phyloP scores from a whole-genome alignment of 345 rosid species.

The Pelargonium nanum region DNA sequence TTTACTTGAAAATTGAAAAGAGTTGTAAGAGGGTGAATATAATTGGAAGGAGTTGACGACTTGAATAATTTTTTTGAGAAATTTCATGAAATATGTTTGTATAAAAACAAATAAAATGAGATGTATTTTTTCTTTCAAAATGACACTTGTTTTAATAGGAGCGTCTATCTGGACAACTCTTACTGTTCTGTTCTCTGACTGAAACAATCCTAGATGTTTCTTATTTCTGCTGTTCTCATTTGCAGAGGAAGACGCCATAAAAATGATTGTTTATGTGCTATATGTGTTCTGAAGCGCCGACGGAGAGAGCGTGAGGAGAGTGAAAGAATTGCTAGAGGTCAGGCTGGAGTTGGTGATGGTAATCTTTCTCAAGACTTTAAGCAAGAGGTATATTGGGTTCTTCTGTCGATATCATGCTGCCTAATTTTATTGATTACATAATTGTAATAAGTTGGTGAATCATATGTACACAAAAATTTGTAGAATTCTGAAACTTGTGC shows the following conservation, averaged over 20 bases:
- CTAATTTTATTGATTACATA: not conserved
- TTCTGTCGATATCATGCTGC: not conserved
- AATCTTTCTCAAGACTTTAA: constrained; percentile 32
- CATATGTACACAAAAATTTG: not conserved
- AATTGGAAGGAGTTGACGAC: too few species aligned
- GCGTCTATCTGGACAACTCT: too few species aligned
- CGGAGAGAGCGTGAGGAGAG: constrained; percentile 81
- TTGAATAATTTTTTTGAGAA: too few species aligned
- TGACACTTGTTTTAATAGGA: not conserved
- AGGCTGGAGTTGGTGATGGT: constrained; percentile 28
- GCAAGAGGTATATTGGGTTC: constrained; percentile 37
- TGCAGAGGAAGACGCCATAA: constrained; percentile 81
- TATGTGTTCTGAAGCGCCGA: constrained; percentile 78
- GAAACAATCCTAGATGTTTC: not conserved
- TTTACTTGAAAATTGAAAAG: too few species aligned
- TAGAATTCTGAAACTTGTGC: not conserved
- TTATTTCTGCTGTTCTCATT: constrained; percentile 5
- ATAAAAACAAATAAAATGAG: too few species aligned
- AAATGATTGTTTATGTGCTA: constrained; percentile 87
- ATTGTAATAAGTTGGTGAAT: not conserved
- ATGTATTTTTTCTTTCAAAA: too few species aligned
- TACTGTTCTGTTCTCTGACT: not conserved
- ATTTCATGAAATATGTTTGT: too few species aligned
- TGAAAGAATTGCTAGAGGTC: constrained; percentile 47
- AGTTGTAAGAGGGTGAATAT: too few species aligned